These are phyloP conservation scores for Aspergillus proliferans DNA, from an alignment of 2,329 filamentous ascomycete species.

Conservation along the genomic window DNA sequence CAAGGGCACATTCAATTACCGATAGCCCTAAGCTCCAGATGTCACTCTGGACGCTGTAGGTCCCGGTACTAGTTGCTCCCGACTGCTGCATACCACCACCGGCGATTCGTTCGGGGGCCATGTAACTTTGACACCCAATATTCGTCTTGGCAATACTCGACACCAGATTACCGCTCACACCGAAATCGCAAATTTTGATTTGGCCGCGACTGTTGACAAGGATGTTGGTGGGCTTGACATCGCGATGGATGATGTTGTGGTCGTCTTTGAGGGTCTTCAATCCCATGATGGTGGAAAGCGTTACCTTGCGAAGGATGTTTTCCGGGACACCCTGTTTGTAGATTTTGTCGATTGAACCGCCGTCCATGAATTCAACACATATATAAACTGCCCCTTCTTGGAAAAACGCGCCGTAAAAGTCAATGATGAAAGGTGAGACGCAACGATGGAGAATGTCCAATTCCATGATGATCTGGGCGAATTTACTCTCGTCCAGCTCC, in stretches of 20 bases:
- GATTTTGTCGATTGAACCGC: conserved; percentile 92
- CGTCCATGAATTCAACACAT: conserved; percentile 99
- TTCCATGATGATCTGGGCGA: conserved; percentile 95
- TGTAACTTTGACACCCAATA: conserved; percentile 98
- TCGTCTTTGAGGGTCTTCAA: conserved; percentile 92
- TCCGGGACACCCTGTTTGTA: conserved; percentile 89
- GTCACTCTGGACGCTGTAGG: conserved; percentile 95
- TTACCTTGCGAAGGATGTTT: conserved; percentile 80
- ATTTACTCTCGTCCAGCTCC: conserved; percentile 93
- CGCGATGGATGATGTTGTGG: conserved; percentile 97
- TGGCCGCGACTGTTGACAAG: conserved; percentile 83
- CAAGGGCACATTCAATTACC: conserved; percentile 92
- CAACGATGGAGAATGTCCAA: conserved; percentile 93
- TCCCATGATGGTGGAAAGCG: conserved; percentile 81
- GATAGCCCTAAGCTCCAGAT: conserved; percentile 95
- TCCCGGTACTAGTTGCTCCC: conserved; percentile 66
- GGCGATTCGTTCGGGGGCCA: conserved; percentile 94
- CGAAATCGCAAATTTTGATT: conserved; percentile 98
- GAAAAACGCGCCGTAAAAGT: conserved; percentile 98
- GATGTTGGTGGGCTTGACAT: conserved; percentile 99
- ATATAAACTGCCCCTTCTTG: conserved; percentile 98
- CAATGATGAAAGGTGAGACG: conserved; percentile 91
- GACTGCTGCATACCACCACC: conserved; percentile 71
- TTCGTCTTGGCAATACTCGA: conserved; percentile 98
- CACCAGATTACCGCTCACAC: conserved; percentile 91